Evolutionary conservation across 1,284 basidiomycete species (phyloP).

Genomic region (Golubevia sp.): DNA sequence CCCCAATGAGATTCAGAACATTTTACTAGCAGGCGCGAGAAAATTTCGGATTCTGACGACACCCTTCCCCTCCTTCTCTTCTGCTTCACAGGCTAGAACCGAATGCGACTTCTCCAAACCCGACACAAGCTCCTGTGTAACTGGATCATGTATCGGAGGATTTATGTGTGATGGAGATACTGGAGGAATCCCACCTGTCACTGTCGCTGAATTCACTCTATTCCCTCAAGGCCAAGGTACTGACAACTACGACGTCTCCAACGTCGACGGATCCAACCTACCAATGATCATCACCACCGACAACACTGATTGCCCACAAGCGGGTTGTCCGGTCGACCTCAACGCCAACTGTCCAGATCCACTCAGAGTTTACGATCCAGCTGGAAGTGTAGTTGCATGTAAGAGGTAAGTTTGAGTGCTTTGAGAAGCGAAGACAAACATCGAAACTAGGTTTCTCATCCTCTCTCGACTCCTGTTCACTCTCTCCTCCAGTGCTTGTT

Average conservation of each 20-base stretch:
- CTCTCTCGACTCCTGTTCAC: neutral
- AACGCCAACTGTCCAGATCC: conserved; percentile 15
- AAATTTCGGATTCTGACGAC: too few relatives aligned
- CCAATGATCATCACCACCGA: conserved; percentile 28
- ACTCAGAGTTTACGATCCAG: conserved; percentile 10
- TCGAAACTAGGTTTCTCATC: too few relatives aligned
- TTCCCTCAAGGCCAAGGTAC: conserved; percentile 15
- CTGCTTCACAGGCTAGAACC: too few relatives aligned
- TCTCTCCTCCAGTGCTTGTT: conserved; percentile 4
- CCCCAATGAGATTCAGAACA: too few relatives aligned
- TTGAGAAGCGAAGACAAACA: too few relatives aligned
- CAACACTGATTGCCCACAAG: conserved; percentile 11
- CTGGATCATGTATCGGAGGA: conserved; percentile 6
- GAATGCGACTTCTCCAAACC: conserved; percentile 9
- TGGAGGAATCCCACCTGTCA: conserved; percentile 38
- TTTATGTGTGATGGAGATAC: conserved; percentile 1
- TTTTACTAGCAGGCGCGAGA: too few relatives aligned
- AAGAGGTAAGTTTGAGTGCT: too few relatives aligned
- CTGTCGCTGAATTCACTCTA: conserved; percentile 28
- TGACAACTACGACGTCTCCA: conserved; percentile 44
- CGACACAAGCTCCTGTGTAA: conserved; percentile 2
- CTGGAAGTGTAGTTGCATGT: conserved; percentile 8
- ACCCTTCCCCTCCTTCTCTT: too few relatives aligned
- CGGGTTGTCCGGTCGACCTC: conserved; percentile 17
- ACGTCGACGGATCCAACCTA: conserved; percentile 48